phyloP scores from a whole-genome alignment of 2,329 filamentous ascomycete species.

The Ophiostoma quercus region DNA sequence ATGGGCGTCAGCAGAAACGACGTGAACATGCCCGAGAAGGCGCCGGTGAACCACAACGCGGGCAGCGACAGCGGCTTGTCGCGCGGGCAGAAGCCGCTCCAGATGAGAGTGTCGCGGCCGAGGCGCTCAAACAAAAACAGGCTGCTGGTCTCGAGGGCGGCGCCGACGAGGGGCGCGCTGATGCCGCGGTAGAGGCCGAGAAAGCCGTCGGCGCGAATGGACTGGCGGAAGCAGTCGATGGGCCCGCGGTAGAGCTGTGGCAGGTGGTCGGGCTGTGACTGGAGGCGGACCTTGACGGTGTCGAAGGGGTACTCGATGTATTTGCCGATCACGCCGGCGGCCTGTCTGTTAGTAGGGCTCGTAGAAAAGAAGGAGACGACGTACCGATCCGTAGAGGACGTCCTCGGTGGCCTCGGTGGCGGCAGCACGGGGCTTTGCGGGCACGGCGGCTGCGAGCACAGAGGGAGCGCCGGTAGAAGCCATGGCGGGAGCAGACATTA shows the following conservation, averaged over 20 bases:
- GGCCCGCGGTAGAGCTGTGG: constrained; percentile 80
- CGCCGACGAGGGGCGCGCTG: constrained; percentile 81
- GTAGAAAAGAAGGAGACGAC: constrained; percentile 30
- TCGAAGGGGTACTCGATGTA: constrained; percentile 98
- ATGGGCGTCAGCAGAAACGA: constrained; percentile 90
- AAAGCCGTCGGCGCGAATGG: constrained; percentile 72
- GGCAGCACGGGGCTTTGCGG: constrained; percentile 38
- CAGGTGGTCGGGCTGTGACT: constrained; percentile 84
- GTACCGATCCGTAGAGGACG: constrained; percentile 78
- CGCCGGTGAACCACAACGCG: constrained; percentile 73
- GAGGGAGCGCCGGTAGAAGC: background rate
- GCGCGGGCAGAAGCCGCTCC: constrained; percentile 43
- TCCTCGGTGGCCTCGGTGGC: constrained; percentile 72
- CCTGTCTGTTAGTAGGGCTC: constrained; percentile 40
- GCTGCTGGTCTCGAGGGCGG: constrained; percentile 85
- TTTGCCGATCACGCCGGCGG: constrained; percentile 84
- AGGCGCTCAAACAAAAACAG: constrained; percentile 87
- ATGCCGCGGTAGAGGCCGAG: constrained; percentile 85
- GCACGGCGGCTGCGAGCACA: constrained; percentile 4
- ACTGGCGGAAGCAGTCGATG: constrained; percentile 88
- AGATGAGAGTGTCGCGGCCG: constrained; percentile 61
- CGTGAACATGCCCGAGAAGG: constrained; percentile 80
- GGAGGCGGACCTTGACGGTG: constrained; percentile 93
- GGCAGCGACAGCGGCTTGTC: constrained; percentile 64
- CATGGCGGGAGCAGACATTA: constrained; percentile 20